Conservation (phyloP, 805 yeast genomes). For the Barnettozyma siamensis region DNA sequence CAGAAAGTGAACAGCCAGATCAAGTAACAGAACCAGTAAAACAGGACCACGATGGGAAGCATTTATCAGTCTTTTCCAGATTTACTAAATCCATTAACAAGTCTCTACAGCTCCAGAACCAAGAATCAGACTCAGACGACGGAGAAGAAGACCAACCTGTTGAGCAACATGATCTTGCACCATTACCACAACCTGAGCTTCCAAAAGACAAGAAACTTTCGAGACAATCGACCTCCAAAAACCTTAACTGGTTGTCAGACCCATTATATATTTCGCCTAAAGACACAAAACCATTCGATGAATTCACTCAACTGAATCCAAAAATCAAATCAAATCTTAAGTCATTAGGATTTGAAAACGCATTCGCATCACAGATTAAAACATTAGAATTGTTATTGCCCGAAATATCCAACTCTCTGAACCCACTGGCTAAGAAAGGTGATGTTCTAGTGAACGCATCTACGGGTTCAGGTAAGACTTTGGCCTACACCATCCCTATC, state of each 20-base stretch:
- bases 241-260: slow-evolving; percentile 59
- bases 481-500: slow-evolving; percentile 83
- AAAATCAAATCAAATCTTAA: slow-evolving; percentile 42
- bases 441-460: slow-evolving; percentile 88
- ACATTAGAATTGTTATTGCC: slow-evolving; percentile 50
- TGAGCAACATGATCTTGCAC: slow-evolving; percentile 45
- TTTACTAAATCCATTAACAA: slow-evolving; percentile 39
- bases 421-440: slow-evolving; percentile 36
- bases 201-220: slow-evolving; percentile 45
- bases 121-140: slow-evolving; percentile 5
- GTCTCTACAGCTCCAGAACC: slow-evolving; percentile 4
- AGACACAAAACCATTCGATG: slow-evolving; percentile 40
- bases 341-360: slow-evolving; percentile 41
- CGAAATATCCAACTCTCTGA: slow-evolving; percentile 32
- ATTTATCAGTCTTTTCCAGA: slow-evolving; percentile 45
- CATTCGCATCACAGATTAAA: slow-evolving; percentile 74
- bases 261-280: slow-evolving; percentile 54
- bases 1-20: slow-evolving; percentile 7
- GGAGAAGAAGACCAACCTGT: slow-evolving; percentile 21
- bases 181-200: slow-evolving; percentile 79
- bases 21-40: slow-evolving; percentile 17
- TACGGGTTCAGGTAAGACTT: slow-evolving; percentile 94
- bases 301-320: slow-evolving; percentile 40
- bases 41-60: slow-evolving; percentile 34
- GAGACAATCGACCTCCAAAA: slow-evolving; percentile 29